Percentiles rank a stretch among this genome's conserved stretches.
phyloP scores from a whole-genome alignment of 306 rosid species.

The Lathyrus oleraceus region DNA sequence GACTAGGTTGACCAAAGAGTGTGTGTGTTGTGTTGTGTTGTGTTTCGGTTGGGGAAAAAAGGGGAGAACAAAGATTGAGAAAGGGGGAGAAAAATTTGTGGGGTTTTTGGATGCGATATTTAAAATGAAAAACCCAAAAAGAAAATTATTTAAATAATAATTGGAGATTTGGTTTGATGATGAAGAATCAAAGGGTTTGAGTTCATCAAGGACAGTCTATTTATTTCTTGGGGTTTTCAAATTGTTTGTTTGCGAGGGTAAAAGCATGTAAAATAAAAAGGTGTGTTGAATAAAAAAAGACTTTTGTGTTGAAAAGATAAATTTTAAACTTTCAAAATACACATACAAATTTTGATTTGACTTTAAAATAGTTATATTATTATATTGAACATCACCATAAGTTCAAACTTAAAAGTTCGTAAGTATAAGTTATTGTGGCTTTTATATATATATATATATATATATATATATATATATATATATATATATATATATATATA shows the following conservation, averaged over 20 bases:
- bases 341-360: too few species aligned
- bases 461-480: too few species aligned
- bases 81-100: neutral
- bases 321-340: too few species aligned
- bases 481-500: too few species aligned
- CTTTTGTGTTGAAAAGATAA: too few species aligned
- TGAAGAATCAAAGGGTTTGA: slow-evolving; percentile 36
- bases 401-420: too few species aligned
- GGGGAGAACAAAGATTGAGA: slow-evolving; percentile 5
- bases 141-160: neutral
- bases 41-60: neutral
- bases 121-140: neutral
- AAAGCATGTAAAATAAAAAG: neutral
- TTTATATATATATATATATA: too few species aligned
- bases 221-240: slow-evolving; percentile 48
- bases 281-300: too few species aligned
- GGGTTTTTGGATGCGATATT: neutral
- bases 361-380: too few species aligned
- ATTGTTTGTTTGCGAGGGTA: slow-evolving; percentile 38
- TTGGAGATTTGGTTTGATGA: slow-evolving; percentile 41
- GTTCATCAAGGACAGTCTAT: slow-evolving; percentile 44
- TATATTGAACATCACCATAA: too few species aligned
- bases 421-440: too few species aligned
- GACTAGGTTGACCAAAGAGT: neutral
- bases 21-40: neutral